Conservation (phyloP, 2,329 filamentous ascomycete genomes). For the Cladosporium velox region DNA sequence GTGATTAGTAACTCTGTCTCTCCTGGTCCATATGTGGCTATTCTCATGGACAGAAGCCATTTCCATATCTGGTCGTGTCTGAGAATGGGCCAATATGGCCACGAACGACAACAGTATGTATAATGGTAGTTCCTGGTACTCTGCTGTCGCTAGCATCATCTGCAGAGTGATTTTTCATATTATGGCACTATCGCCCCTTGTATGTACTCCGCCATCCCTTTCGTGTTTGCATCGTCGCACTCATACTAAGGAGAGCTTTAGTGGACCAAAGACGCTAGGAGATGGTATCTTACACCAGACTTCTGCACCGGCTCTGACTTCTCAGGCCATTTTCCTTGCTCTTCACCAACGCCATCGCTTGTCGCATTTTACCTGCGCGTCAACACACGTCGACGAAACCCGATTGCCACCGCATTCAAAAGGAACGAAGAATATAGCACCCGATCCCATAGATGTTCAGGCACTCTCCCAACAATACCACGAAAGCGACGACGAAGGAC, state of each 20-base stretch:
- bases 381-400: neutral
- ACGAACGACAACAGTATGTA: neutral
- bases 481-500: neutral
- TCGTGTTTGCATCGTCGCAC: neutral
- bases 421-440: neutral
- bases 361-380: neutral
- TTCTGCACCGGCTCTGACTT: neutral
- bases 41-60: neutral
- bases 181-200: neutral
- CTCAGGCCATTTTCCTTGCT: neutral
- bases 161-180: neutral
- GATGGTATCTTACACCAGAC: neutral
- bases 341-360: neutral
- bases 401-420: neutral
- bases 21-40: neutral
- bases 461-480: neutral
- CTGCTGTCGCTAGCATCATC: neutral
- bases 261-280: neutral
- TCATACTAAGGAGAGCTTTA: neutral
- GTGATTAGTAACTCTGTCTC: neutral
- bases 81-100: neutral
- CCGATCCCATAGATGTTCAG: neutral
- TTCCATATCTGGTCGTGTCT: neutral
- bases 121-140: neutral
- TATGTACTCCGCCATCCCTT: neutral